Evolutionary conservation across 2,329 filamentous ascomycete genomes (phyloP).

Genomic region (Teratosphaeria nubilosa): DNA sequence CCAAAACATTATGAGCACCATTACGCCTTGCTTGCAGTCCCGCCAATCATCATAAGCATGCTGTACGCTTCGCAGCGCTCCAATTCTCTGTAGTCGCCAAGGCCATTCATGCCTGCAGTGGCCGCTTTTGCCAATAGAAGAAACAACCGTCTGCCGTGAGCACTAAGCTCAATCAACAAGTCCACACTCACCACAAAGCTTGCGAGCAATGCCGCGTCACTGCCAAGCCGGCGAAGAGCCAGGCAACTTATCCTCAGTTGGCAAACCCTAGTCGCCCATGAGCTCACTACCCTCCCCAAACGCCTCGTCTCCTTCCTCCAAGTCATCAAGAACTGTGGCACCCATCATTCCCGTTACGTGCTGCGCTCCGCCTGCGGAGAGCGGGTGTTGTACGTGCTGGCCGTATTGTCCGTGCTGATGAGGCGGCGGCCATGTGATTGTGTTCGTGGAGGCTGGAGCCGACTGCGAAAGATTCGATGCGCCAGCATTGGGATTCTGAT

Average conservation of each 20-base stretch:
- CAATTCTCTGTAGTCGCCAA: neutral
- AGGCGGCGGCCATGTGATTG: conserved; percentile 9
- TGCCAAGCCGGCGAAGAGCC: neutral
- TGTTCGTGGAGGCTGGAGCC: conserved; percentile 19
- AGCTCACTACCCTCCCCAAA: conserved; percentile 38
- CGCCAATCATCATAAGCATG: neutral
- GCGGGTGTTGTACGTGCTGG: conserved; percentile 1
- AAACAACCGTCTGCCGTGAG: neutral
- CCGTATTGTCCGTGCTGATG: neutral
- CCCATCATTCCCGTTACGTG: conserved; percentile 30
- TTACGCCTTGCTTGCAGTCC: neutral
- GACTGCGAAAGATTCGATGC: conserved; percentile 17
- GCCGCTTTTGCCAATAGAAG: neutral
- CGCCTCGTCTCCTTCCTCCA: conserved; percentile 29
- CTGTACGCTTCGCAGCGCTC: neutral
- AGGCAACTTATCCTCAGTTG: neutral
- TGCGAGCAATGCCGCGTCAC: neutral
- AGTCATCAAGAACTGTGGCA: conserved; percentile 28
- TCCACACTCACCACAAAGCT: neutral
- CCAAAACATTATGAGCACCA: neutral
- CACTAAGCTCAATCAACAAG: neutral
- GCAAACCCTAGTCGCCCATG: conserved; percentile 19
- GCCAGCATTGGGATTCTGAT: neutral
- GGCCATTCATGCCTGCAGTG: neutral
- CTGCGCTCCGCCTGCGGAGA: conserved; percentile 15